Evolutionary conservation across 2,329 filamentous ascomycete species (phyloP), one percentile per base, ranked within the genome.

Genomic region (Paracoccidioides brasiliensis): DNA sequence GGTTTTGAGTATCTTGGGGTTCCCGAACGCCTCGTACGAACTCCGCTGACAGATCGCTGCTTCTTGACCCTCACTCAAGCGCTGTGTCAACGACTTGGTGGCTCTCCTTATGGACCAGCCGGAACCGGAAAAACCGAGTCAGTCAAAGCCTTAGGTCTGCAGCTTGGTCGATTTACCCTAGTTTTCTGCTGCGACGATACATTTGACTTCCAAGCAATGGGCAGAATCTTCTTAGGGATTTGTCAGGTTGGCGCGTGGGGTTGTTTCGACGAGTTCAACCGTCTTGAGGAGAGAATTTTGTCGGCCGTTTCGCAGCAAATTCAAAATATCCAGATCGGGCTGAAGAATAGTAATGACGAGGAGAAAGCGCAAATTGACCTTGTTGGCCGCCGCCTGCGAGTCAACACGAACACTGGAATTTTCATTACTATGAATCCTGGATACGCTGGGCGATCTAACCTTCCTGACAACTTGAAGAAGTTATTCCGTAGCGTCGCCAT

Each of bases 401-500:
- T 99, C 62, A 94, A 95, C 66, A 79, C 80, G 58, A 95, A 96
- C 68, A 97, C 94, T 52, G 93, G 93, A 64, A 93, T 99, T 69
- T 99, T 99, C 76, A 98, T 99, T 70, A 99, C 93, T 42, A 98
- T 99, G 94, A 99, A 99, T 71, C 93, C 93, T 70, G 93, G 93
- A 53, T 99, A 99, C 73, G 93, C 93, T 54, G 93, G 93, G 56
- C 88, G 93, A 72, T 99, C 93, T 52, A 98, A 98, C 72, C 75
- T 99, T 66, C 93, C 93, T 2, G 93, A 99, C 74, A 99, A 99
- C 70, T 73, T 99, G 75, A 99, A 99, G 82, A 99, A 98, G 74
- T 78, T 99, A 43, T 99, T 99, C 82, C 85, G 94, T 68, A 98
- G 93, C 66, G 90, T 99, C 53, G 93, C 93, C 59, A 99, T 99